phyloP scores from a whole-genome alignment of 2,329 filamentous ascomycete genomes.

The Tolypocladium nubicola region DNA sequence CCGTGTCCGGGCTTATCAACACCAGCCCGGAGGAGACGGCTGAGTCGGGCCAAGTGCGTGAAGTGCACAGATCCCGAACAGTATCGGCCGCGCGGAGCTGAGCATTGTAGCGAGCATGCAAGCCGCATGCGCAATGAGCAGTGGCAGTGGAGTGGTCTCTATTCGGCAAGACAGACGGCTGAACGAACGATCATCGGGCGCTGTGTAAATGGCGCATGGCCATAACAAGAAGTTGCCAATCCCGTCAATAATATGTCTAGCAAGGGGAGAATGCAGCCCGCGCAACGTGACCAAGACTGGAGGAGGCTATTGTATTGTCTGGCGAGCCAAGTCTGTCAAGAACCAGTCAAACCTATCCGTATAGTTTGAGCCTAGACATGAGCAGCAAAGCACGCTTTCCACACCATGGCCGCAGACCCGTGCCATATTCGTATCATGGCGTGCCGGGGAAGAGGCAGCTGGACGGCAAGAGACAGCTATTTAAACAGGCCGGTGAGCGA shows the following conservation, averaged over 20 bases:
- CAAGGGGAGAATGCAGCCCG: neutral
- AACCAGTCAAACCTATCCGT: neutral
- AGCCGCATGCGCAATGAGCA: neutral
- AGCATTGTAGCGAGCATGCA: neutral
- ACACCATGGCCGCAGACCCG: neutral
- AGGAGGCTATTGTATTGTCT: neutral
- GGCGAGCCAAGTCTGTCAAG: neutral
- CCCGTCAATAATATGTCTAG: neutral
- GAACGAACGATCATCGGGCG: neutral
- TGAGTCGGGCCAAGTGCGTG: neutral
- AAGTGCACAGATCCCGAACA: neutral
- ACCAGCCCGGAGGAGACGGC: neutral
- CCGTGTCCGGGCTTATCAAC: neutral
- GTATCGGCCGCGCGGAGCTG: too few species aligned
- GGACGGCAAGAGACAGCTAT: too few species aligned
- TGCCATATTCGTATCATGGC: neutral
- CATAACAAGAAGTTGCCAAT: neutral
- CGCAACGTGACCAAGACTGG: neutral
- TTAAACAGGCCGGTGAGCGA: neutral
- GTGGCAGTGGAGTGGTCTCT: neutral
- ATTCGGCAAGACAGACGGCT: neutral
- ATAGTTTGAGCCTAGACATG: neutral
- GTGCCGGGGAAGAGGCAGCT: too few species aligned
- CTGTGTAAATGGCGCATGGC: neutral
- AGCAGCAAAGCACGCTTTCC: neutral